Evolutionary conservation across 139 green algal species (phyloP), one percentile per base, ranked within the genome.

Genomic region (Choricystis sp.): DNA sequence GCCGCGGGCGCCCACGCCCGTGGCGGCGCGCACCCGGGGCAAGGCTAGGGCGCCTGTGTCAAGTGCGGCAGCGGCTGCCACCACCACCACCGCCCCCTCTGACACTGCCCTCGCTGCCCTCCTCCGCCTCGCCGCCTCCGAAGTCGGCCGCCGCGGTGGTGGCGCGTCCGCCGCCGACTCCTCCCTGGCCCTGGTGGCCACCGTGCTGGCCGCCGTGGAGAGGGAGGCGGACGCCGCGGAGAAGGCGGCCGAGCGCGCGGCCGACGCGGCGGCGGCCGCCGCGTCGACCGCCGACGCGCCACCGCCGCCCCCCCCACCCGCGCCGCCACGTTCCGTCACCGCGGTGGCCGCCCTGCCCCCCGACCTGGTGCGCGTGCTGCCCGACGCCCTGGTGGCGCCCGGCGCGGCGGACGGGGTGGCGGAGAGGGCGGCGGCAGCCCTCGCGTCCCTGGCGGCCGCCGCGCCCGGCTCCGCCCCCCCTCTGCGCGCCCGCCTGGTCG

Each of bases 361-460:
- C 29, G 60, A 71, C 29, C 71, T 95, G 70, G 71, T 95, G 52
- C 62, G 60, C 27, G 79, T 88, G 63, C 73, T 94, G 66, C 70
- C 66, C 52, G 65, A 31, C 1, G 61, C 67, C 0, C 63, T 74
- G 29, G 40, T 16, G 9, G 68, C 77, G 26, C 60, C 70, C 19
- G 74, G 77, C 26, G 77, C 72, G 57, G 59, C 66, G 20, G 22
- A 27, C 1, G 31, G 14, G 1, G 56, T 29, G 0, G 64, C 40
- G 14, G 26, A 52, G 27, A 61, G 60, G 5, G 30, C 22, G 61
- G 61, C 62, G 4, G 49, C 62, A 4, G 49, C 48, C 40, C 26
- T 24, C 9, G 19, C 27, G 4, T 9, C 64, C 56, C 49, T 30
- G 14, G 55, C 64, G 25, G 56, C 64, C 48, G 60, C 23, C 3